Conservation (phyloP, 441 rosid genomes). For the Aquilaria agallochum region DNA sequence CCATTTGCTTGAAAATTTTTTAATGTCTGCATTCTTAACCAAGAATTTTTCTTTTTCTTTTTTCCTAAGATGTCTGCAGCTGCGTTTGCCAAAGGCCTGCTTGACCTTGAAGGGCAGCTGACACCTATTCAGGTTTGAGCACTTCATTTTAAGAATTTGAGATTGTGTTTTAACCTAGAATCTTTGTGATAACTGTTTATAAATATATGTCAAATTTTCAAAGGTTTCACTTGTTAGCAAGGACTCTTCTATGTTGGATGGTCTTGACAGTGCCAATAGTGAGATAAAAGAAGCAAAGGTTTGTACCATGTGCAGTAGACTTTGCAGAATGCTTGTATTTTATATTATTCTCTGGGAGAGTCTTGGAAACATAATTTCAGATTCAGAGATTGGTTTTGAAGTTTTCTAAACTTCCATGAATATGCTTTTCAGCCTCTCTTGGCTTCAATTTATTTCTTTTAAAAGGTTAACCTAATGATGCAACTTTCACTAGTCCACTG, state of each 20-base stretch:
- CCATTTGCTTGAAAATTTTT: too few relatives aligned
- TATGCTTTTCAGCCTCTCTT: too few relatives aligned
- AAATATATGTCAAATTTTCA: conserved; percentile 7
- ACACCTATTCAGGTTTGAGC: conserved; percentile 93
- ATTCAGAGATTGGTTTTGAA: too few relatives aligned
- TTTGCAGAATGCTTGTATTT: conserved; percentile 4
- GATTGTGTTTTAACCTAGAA: conserved; percentile 17
- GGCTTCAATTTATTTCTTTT: too few relatives aligned
- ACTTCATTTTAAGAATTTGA: conserved; percentile 14
- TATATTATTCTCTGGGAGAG: background rate
- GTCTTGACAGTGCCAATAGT: conserved; percentile 93
- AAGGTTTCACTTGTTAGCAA: conserved; percentile 99
- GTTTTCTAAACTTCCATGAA: too few relatives aligned
- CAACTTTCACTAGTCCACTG: too few relatives aligned
- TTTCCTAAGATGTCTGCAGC: conserved; percentile 95
- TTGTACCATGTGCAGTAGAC: conserved; percentile 20
- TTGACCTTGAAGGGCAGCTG: conserved; percentile 98
- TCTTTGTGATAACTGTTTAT: background rate
- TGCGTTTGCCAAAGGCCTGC: conserved; percentile 99
- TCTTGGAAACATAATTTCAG: too few relatives aligned
- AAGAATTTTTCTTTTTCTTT: too few relatives aligned
- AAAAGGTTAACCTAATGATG: too few relatives aligned
- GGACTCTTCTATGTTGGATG: conserved; percentile 99
- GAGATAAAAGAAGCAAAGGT: conserved; percentile 99
- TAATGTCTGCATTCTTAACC: too few relatives aligned